A percentile compares a stretch with the other conserved stretches of the same genome.
These are phyloP conservation scores for Diaporthe aspalathi DNA, from an alignment of 2,329 filamentous ascomycete genomes.

Conservation along the genomic window DNA sequence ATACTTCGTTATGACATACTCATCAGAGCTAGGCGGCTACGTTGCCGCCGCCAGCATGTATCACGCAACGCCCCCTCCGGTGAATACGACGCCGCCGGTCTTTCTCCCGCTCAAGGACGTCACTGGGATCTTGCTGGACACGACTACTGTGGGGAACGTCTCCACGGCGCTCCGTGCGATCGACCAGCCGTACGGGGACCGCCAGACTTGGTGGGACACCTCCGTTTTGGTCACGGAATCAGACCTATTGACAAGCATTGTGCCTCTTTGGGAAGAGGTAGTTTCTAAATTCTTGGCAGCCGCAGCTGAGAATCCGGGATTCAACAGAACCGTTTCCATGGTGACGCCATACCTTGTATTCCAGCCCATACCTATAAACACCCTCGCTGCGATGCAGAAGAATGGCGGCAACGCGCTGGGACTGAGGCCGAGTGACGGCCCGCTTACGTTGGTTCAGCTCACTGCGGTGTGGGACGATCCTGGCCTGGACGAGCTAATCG, in stretches of 20 bases:
- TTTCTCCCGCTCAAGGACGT: background rate
- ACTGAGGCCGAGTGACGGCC: slow-evolving; percentile 49
- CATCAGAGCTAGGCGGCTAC: background rate
- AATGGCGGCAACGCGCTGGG: slow-evolving; percentile 57
- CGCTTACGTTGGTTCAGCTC: slow-evolving; percentile 49
- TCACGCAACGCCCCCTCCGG: background rate
- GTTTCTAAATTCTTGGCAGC: background rate
- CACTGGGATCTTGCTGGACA: slow-evolving; percentile 35
- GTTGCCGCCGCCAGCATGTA: background rate
- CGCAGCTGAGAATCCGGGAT: slow-evolving; percentile 1
- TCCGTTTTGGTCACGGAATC: slow-evolving; percentile 43
- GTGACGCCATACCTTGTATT: slow-evolving; percentile 46
- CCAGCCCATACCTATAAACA: slow-evolving; percentile 54
- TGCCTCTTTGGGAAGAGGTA: slow-evolving; percentile 22
- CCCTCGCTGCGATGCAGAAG: slow-evolving; percentile 46
- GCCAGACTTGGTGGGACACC: slow-evolving; percentile 48
- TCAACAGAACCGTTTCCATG: background rate
- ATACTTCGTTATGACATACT: slow-evolving; percentile 10
- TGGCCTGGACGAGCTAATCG: slow-evolving; percentile 47
- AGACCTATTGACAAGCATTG: slow-evolving; percentile 43
- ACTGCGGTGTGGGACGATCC: slow-evolving; percentile 43
- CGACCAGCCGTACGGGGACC: slow-evolving; percentile 42
- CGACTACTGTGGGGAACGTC: slow-evolving; percentile 43
- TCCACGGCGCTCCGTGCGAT: slow-evolving; percentile 44
- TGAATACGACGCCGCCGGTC: background rate